Percentiles rank a stretch among this genome's conserved stretches.
Conservation (phyloP, 208 protist species). For the Acanthamoeba royreba region DNA sequence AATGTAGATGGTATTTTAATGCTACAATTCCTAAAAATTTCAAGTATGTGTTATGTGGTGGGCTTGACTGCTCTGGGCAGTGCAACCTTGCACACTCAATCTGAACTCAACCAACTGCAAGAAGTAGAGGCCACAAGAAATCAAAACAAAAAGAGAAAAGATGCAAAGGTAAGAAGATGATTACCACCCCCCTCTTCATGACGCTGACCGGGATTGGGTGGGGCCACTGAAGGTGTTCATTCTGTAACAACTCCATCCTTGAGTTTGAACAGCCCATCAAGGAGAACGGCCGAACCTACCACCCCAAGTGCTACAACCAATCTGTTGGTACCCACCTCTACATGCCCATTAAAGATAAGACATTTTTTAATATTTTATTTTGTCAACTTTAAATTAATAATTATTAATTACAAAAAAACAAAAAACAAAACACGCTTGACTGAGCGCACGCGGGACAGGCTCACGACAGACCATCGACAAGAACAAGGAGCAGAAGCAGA, state of each 20-base stretch:
- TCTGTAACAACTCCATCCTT: constrained; percentile 6
- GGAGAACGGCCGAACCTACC: constrained; percentile 7
- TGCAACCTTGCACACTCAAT: too few relatives aligned
- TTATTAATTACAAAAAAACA: not conserved
- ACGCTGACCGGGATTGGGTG: not conserved
- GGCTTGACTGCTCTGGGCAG: too few relatives aligned
- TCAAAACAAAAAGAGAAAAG: not conserved
- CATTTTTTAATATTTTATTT: not conserved
- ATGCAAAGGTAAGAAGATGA: not conserved
- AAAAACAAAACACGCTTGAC: not conserved
- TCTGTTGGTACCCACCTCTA: not conserved
- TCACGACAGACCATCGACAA: not conserved
- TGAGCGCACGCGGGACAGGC: not conserved
- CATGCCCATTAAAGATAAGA: not conserved
- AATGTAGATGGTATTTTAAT: not conserved
- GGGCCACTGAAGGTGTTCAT: not conserved
- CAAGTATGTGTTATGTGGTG: too few relatives aligned
- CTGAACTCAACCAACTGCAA: not conserved
- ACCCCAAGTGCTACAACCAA: constrained; percentile 2
- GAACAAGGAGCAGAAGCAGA: not conserved
- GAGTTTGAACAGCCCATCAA: constrained; percentile 10
- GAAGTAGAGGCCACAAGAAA: not conserved
- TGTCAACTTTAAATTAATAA: not conserved
- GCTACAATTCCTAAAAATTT: not conserved
- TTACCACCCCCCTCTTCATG: too few relatives aligned